Conservation (phyloP, 257 asterid species). For the Solanum dulcamara region DNA sequence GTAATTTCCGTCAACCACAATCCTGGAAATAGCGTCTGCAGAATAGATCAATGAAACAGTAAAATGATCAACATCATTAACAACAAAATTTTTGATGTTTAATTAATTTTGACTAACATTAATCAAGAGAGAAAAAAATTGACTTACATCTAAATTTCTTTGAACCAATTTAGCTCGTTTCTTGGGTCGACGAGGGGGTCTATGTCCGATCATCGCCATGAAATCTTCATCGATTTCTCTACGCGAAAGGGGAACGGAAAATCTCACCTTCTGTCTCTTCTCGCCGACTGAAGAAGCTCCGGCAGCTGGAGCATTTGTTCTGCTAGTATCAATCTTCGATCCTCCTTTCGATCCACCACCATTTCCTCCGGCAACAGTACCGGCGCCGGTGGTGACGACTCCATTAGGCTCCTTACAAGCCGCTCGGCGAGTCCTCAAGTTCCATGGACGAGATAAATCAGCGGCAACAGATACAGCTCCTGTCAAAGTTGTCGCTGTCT, state of each 20-base stretch:
- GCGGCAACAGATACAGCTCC: background rate
- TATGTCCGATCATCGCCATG: constrained; percentile 42
- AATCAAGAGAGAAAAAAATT: background rate
- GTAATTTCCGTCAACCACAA: constrained; percentile 13
- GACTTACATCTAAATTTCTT: constrained; percentile 63
- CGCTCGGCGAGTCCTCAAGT: constrained; percentile 71
- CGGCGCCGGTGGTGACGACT: background rate
- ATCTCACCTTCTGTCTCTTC: constrained; percentile 47
- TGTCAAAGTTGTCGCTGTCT: background rate
- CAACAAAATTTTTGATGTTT: background rate
- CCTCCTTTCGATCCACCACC: background rate
- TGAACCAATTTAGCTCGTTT: constrained; percentile 55
- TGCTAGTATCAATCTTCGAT: background rate
- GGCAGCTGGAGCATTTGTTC: background rate
- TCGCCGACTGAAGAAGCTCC: constrained; percentile 19
- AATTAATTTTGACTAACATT: background rate
- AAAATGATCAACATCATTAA: background rate
- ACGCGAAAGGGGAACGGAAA: constrained; percentile 50
- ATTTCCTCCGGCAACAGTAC: background rate
- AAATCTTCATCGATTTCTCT: constrained; percentile 82
- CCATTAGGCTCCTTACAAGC: constrained; percentile 35
- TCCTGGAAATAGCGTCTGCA: constrained; percentile 15
- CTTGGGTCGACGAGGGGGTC: constrained; percentile 85
- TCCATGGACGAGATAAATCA: constrained; percentile 47
- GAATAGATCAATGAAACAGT: background rate